Evolutionary conservation across 2,329 filamentous ascomycete genomes (phyloP), one percentile per base, ranked within the genome.

Genomic region (Sclerotinia spermophila): DNA sequence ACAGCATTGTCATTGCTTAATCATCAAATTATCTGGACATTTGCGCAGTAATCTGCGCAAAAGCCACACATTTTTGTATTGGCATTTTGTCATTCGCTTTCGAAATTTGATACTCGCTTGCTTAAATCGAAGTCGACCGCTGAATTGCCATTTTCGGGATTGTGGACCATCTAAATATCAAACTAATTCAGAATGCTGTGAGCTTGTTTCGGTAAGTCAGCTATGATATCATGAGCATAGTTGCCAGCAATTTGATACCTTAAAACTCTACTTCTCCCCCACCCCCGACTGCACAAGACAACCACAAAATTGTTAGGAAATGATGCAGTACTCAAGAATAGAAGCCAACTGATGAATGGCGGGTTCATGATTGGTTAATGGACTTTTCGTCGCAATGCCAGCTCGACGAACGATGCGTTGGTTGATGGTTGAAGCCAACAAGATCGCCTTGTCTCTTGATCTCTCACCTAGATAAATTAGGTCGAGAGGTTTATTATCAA

Each of bases 1-100:
- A 87, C 42, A 82, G 82, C 40, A 78, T 90, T 35, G 81, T 86
- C 19, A 89, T 90, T 79, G 81, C 85, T 27, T 87, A 51, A 68
- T 19, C 48, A 67, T 33, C 19, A 38, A 21, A 17, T 13, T 15
- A 21, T n/a, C 30, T 30, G n/a, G 35, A 33, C 0, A 33, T 24
- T 24, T 4, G 10, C 33, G 44, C 30, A 65, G 30, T 38, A 27
- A 5, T 19, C 17, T 21, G 21, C 33, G 21, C 17, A 27, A 45
- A 45, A 51, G n/a, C 30, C n/a, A 40, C 24, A n/a, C 5, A 40
- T 35, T 17, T 2, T 11, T 15, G 45, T 15, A 33, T 21, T 24
- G 19, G 5, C 15, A 51, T 27, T 27, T 21, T 38, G 33, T 19
- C 17, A 24, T 53, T 24, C 5, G 24, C 61, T 53, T 17, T n/a